Percentiles rank a stretch among this genome's conserved stretches.
Conservation (phyloP, 345 rosid species). For the Cardamine occulta region DNA sequence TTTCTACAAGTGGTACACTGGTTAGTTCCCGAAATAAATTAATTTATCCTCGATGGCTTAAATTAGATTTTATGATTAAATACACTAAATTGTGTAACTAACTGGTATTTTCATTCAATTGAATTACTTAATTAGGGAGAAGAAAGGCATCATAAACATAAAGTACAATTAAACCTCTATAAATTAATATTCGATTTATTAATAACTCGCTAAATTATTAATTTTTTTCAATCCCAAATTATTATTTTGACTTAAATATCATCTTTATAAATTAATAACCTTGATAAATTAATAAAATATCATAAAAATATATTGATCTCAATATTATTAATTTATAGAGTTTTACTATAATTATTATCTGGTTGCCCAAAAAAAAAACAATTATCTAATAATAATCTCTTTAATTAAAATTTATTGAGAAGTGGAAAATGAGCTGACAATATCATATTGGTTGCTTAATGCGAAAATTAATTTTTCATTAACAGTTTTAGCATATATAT, state of each 20-base stretch:
- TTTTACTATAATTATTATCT: neutral
- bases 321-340: no score
- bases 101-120: neutral
- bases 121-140: neutral
- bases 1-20: slow-evolving; percentile 19
- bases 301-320: no score
- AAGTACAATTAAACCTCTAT: no score
- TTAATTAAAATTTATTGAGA: neutral
- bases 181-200: no score
- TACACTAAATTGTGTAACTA: neutral
- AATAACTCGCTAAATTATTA: no score
- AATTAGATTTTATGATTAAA: neutral
- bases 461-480: neutral
- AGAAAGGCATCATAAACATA: neutral
- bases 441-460: neutral
- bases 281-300: no score
- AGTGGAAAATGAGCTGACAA: neutral
- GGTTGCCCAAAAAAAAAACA: neutral
- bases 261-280: no score
- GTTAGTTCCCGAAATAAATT: neutral
- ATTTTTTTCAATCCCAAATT: no score
- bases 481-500: neutral
- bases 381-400: neutral
- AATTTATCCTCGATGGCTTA: neutral
- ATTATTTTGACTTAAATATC: no score